Evolutionary conservation across 1,139 yeast genomes (phyloP).

Genomic region (Saccharomyces pastorianus): DNA sequence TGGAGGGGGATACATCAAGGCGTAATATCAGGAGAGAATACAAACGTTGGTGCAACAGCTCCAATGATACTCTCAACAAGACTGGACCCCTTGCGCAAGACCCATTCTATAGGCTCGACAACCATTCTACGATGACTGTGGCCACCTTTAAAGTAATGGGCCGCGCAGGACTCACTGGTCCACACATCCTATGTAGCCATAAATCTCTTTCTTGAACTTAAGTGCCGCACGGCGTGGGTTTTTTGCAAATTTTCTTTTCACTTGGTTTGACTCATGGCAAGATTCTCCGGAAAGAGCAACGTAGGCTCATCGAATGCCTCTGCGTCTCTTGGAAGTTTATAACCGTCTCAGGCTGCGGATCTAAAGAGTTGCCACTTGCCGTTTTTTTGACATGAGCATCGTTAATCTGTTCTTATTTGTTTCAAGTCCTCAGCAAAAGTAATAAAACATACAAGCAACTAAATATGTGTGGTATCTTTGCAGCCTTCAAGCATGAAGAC

Average conservation of each 20-base stretch:
- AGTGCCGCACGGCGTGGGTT: neutral
- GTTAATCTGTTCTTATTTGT: neutral
- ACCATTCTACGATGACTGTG: neutral
- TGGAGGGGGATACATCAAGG: neutral
- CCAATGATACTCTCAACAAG: neutral
- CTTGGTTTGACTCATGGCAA: neutral
- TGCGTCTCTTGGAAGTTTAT: neutral
- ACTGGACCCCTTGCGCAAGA: neutral
- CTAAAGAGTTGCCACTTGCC: too few relatives aligned
- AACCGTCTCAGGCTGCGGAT: too few relatives aligned
- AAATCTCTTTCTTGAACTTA: neutral
- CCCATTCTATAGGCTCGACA: neutral
- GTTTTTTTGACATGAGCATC: too few relatives aligned
- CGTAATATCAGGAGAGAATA: neutral
- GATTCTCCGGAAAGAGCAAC: conserved; percentile 10
- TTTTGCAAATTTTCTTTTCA: neutral
- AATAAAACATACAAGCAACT: neutral
- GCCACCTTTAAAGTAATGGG: neutral
- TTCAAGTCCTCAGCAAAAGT: neutral
- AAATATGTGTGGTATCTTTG: conserved; percentile 94
- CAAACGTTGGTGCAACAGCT: neutral
- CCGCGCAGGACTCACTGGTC: neutral
- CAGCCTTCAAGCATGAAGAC: conserved; percentile 77
- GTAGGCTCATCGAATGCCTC: neutral
- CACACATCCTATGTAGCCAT: neutral